Percentiles rank a stretch among this genome's conserved stretches.
phyloP scores from a whole-genome alignment of 108 stramenopile species.

The Nitzschia sp. region DNA sequence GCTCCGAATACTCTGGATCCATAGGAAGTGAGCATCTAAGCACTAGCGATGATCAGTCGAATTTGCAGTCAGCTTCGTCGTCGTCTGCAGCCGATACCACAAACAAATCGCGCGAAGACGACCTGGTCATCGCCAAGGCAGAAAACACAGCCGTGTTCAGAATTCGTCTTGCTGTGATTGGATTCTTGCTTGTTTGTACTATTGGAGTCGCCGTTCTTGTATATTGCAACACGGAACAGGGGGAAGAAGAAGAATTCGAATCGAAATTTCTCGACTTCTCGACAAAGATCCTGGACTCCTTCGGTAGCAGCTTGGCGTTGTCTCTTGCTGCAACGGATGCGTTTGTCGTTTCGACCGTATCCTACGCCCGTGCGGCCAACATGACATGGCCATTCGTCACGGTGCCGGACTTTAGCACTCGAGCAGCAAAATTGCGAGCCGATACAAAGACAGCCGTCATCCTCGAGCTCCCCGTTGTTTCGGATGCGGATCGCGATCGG shows the following conservation, averaged over 20 bases:
- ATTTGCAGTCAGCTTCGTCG: too few relatives aligned
- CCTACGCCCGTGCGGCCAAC: constrained; percentile 4
- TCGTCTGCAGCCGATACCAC: too few relatives aligned
- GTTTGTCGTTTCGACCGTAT: constrained; percentile 30
- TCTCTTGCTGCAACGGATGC: constrained; percentile 51
- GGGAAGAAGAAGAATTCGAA: constrained; percentile 36
- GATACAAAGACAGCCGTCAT: constrained; percentile 36
- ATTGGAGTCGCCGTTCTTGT: constrained; percentile 10
- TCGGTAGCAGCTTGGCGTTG: constrained; percentile 33
- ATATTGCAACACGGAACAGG: constrained; percentile 8
- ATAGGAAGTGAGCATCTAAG: too few relatives aligned
- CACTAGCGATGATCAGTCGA: too few relatives aligned
- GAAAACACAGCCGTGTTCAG: constrained; percentile 7
- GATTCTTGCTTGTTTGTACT: neutral
- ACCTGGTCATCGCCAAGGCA: neutral
- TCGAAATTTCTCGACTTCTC: constrained; percentile 41
- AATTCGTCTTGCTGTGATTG: neutral
- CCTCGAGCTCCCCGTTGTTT: constrained; percentile 27
- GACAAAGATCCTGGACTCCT: constrained; percentile 39
- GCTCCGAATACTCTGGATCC: too few relatives aligned
- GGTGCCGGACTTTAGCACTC: constrained; percentile 42
- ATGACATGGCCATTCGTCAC: constrained; percentile 51
- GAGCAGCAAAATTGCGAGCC: constrained; percentile 23
- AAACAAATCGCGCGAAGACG: too few relatives aligned
- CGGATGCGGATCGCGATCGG: constrained; percentile 11